These are phyloP conservation scores for Tulasnella sp. DNA, from an alignment of 768 basidiomycete genomes.

Conservation along the genomic window DNA sequence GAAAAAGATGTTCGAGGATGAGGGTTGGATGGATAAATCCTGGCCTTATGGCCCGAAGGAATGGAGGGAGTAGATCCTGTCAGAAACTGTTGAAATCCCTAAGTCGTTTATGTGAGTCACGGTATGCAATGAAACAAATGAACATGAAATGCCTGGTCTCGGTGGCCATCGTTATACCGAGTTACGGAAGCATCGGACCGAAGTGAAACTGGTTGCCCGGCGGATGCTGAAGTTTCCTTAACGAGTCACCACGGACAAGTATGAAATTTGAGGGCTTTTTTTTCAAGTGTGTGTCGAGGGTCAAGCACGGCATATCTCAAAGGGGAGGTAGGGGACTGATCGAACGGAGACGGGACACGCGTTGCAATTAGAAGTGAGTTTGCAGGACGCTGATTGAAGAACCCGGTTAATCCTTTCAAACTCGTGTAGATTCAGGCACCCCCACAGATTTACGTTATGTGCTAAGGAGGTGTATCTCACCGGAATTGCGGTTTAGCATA, in stretches of 20 bases:
- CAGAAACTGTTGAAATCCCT: not conserved
- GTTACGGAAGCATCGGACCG: constrained; percentile 1
- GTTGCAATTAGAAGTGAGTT: not conserved
- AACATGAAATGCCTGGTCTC: not conserved
- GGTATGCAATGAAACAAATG: not conserved
- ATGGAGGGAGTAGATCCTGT: not conserved
- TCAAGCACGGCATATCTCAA: not conserved
- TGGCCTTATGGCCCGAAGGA: constrained; percentile 49
- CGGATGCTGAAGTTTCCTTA: not conserved
- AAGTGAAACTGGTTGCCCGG: not conserved
- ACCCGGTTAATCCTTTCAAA: not conserved
- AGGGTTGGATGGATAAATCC: constrained; percentile 66
- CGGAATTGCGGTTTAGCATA: not conserved
- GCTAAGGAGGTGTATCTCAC: not conserved
- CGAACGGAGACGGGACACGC: constrained; percentile 1
- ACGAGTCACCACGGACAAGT: not conserved
- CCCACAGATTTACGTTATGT: not conserved
- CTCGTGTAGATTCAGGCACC: constrained; percentile 4
- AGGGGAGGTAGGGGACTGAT: not conserved
- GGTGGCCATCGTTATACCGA: not conserved
- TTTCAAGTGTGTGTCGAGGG: not conserved
- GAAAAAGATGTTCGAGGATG: constrained; percentile 51
- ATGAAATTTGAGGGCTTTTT: not conserved
- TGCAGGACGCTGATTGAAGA: not conserved
- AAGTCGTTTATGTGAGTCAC: not conserved